A percentile compares a stretch with the other conserved stretches of the same genome.
phyloP scores from a whole-genome alignment of 2,329 filamentous ascomycete genomes.

The Drechslerella dactyloides region DNA sequence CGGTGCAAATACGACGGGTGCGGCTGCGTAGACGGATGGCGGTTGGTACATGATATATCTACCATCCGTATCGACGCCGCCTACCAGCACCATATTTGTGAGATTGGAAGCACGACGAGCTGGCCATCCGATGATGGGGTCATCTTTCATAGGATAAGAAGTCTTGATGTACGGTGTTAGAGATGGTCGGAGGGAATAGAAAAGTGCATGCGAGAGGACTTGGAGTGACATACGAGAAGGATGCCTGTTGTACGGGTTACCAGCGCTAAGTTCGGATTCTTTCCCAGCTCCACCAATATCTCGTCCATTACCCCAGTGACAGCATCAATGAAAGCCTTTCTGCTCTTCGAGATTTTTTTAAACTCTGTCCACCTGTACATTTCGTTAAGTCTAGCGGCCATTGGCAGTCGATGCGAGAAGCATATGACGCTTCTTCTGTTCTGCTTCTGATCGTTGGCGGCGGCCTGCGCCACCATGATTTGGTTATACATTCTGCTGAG shows the following conservation, averaged over 20 bases:
- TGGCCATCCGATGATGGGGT: slow-evolving; percentile 33
- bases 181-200: too few relatives aligned
- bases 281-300: slow-evolving; percentile 29
- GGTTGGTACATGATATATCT: slow-evolving; percentile 29
- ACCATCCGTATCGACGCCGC: slow-evolving; percentile 20
- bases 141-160: neutral
- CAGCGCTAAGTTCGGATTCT: slow-evolving; percentile 27
- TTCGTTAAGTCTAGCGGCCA: slow-evolving; percentile 16
- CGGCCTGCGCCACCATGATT: slow-evolving; percentile 1
- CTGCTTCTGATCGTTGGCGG: neutral
- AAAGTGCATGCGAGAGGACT: neutral
- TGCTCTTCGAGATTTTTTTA: slow-evolving; percentile 6
- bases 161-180: neutral
- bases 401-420: slow-evolving; percentile 18
- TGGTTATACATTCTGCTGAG: slow-evolving; percentile 37
- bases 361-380: slow-evolving; percentile 32
- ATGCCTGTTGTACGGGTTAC: slow-evolving; percentile 27
- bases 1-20: slow-evolving; percentile 7
- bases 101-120: slow-evolving; percentile 18
- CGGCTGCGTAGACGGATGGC: neutral
- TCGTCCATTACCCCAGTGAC: slow-evolving; percentile 22
- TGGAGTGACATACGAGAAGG: slow-evolving; percentile 11
- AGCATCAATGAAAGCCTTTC: slow-evolving; percentile 27
- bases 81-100: slow-evolving; percentile 32
- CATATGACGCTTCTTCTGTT: slow-evolving; percentile 24